A percentile compares a stretch with the other conserved stretches of the same genome.
Evolutionary conservation across 805 yeast species (phyloP).

Genomic region (Yarrowia osloensis): DNA sequence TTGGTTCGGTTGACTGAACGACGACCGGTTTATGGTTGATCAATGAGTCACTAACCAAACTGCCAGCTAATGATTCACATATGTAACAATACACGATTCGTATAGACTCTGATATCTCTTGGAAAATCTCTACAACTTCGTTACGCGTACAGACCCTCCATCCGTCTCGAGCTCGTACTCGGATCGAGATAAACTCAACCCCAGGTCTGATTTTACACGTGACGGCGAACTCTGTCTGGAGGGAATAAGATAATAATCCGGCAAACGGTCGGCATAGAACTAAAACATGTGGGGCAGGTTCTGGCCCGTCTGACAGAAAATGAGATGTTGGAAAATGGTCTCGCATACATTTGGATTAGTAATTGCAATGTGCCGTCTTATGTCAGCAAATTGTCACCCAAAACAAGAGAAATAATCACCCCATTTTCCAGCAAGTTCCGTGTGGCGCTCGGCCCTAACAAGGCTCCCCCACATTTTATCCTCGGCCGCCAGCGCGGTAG

Average conservation of each 20-base stretch:
- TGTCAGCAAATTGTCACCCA: too few species aligned
- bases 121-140: too few species aligned
- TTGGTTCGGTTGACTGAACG: background rate
- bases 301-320: background rate
- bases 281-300: background rate
- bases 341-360: too few species aligned
- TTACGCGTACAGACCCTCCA: too few species aligned
- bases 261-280: constrained; percentile 18
- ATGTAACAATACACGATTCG: background rate
- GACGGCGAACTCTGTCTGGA: background rate
- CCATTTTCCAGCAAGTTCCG: background rate
- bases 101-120: too few species aligned
- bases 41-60: too few species aligned
- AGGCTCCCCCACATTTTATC: constrained; percentile 20
- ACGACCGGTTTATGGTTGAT: too few species aligned
- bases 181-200: background rate
- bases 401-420: too few species aligned
- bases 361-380: too few species aligned
- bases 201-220: background rate
- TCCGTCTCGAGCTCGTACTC: too few species aligned
- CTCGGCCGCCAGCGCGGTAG: constrained; percentile 21
- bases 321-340: background rate
- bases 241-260: constrained; percentile 6
- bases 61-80: too few species aligned
- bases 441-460: background rate